These are phyloP conservation scores for Rhododendron williamsianum DNA, from an alignment of 148 eudicot genomes.

Conservation along the genomic window DNA sequence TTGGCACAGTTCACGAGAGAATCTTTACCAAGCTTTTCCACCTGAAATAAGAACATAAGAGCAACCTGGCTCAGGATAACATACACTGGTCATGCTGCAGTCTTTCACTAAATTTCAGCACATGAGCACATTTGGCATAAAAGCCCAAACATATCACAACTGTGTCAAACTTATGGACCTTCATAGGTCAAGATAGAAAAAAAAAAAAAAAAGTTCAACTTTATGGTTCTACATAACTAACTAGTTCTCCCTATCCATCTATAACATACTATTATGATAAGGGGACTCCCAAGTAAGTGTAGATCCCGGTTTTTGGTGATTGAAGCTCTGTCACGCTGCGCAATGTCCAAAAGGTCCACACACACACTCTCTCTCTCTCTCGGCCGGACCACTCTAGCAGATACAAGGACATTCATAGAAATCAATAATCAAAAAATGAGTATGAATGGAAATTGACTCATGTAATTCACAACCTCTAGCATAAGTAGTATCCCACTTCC, in stretches of 20 bases:
- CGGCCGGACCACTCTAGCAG: background rate
- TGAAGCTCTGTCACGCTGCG: background rate
- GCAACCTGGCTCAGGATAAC: background rate
- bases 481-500: background rate
- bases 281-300: background rate
- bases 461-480: background rate
- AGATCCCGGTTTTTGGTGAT: background rate
- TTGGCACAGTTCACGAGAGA: conserved; percentile 88
- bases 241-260: background rate
- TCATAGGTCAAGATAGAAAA: background rate
- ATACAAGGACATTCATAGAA: background rate
- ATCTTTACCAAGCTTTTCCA: conserved; percentile 93
- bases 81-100: conserved; percentile 9
- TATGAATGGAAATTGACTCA: background rate
- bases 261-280: background rate
- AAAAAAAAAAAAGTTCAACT: background rate
- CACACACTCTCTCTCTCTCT: background rate
- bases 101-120: background rate
- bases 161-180: background rate
- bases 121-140: background rate
- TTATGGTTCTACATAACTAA: background rate
- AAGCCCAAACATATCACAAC: background rate
- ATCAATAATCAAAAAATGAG: background rate
- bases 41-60: conserved; percentile 32
- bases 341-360: background rate